A percentile compares a stretch with the other conserved stretches of the same genome.
These are phyloP conservation scores for Cyclostephanos invisitatus DNA, from an alignment of 108 stramenopile species.

Conservation along the genomic window DNA sequence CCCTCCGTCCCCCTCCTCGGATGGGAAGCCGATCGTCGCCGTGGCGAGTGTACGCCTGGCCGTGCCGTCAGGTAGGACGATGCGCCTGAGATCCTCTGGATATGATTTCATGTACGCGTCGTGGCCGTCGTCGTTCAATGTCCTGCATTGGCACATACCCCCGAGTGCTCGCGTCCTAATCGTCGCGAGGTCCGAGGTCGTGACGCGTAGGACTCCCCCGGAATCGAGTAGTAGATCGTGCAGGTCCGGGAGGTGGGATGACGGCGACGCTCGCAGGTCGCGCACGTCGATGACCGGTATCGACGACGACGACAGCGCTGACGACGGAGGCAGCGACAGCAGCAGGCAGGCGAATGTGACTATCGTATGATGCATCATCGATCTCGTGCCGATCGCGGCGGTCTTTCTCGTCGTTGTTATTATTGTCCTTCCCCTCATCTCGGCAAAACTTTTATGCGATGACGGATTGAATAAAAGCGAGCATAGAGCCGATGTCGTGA, in stretches of 20 bases:
- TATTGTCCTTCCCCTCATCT: background rate
- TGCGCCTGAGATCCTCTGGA: conserved; percentile 26
- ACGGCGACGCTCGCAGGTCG: background rate
- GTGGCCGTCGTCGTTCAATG: background rate
- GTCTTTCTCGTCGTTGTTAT: background rate
- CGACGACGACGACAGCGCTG: background rate
- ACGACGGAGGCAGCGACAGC: background rate
- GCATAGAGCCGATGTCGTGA: too few species aligned
- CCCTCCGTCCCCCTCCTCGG: background rate
- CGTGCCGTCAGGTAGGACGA: conserved; percentile 28
- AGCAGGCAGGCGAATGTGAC: background rate
- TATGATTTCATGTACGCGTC: conserved; percentile 4
- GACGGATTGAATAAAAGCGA: too few species aligned
- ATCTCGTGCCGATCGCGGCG: background rate
- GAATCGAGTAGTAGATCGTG: conserved; percentile 7
- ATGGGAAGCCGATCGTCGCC: conserved; percentile 38
- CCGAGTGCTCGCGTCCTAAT: background rate
- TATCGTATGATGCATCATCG: background rate
- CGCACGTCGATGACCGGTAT: background rate
- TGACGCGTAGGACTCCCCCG: conserved; percentile 13
- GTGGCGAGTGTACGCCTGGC: conserved; percentile 34
- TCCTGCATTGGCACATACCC: background rate
- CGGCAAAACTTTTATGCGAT: too few species aligned
- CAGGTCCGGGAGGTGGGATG: background rate
- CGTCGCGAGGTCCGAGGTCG: background rate